Evolutionary conservation across 441 rosid species (phyloP).

Genomic region (Codiaeum variegatum): DNA sequence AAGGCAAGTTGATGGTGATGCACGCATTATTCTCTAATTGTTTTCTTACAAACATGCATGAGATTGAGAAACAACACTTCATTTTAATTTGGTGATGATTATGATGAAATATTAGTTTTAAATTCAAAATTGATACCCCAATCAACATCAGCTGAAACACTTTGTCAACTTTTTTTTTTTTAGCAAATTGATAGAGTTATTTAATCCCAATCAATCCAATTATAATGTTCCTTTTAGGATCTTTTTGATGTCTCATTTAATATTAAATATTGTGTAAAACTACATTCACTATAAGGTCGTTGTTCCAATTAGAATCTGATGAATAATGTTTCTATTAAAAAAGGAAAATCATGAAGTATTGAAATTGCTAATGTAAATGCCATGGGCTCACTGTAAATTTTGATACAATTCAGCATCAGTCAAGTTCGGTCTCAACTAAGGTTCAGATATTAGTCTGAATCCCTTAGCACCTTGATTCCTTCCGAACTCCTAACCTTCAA

Average conservation of each 20-base stretch:
- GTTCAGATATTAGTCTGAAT: too few species aligned
- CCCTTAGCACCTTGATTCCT: too few species aligned
- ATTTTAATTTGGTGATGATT: neutral
- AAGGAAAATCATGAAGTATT: neutral
- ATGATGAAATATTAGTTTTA: neutral
- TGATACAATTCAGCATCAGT: too few species aligned
- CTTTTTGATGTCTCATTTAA: neutral
- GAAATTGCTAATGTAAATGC: neutral
- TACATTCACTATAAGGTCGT: neutral
- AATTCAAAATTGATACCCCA: neutral
- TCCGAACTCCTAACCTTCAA: too few species aligned
- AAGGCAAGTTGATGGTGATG: constrained; percentile 5
- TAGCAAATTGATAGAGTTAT: neutral
- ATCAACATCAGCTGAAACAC: constrained; percentile 7
- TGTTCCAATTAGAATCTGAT: constrained; percentile 1
- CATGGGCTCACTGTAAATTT: too few species aligned
- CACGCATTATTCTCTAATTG: neutral
- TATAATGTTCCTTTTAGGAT: neutral
- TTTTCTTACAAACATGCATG: neutral
- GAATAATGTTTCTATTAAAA: neutral
- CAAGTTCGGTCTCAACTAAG: too few species aligned
- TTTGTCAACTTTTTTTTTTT: neutral
- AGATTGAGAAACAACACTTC: neutral
- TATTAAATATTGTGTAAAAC: neutral
- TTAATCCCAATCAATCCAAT: neutral